A percentile compares a stretch with the other conserved stretches of the same genome.
These are phyloP conservation scores for Plasmopara halstedii DNA, from an alignment of 352 stramenopile genomes.

Conservation along the genomic window DNA sequence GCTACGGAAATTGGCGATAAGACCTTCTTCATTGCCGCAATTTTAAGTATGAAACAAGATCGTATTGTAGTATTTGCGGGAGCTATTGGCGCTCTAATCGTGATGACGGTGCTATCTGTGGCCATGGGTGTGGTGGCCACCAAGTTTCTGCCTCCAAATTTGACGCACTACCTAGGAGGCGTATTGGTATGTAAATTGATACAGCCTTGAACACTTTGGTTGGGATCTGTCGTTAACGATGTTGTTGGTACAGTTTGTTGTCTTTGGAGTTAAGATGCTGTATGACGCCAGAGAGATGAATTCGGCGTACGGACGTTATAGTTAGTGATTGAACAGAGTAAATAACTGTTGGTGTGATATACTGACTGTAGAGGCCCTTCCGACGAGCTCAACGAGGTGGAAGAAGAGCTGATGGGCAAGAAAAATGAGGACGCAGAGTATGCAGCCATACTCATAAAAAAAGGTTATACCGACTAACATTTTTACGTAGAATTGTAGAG, in stretches of 20 bases:
- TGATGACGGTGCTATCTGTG: constrained; percentile 98
- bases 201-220: too few relatives aligned
- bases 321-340: constrained; percentile 1
- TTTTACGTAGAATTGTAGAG: constrained; percentile 19
- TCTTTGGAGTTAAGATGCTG: constrained; percentile 95
- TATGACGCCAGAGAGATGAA: constrained; percentile 82
- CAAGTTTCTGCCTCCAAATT: constrained; percentile 86
- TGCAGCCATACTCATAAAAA: constrained; percentile 1
- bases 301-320: constrained; percentile 33
- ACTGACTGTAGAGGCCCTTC: constrained; percentile 46
- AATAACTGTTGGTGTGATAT: background rate
- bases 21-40: constrained; percentile 99
- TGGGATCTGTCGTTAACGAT: too few relatives aligned
- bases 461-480: background rate
- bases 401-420: constrained; percentile 81
- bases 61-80: constrained; percentile 94
- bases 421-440: constrained; percentile 68
- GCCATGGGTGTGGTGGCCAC: constrained; percentile 95
- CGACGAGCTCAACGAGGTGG: constrained; percentile 72
- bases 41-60: constrained; percentile 95
- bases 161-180: constrained; percentile 96
- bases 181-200: constrained; percentile 44
- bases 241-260: constrained; percentile 84
- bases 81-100: constrained; percentile 90
- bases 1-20: constrained; percentile 99